Conservation (phyloP, 768 basidiomycete genomes). For the Hygrophorus pudorinus region DNA sequence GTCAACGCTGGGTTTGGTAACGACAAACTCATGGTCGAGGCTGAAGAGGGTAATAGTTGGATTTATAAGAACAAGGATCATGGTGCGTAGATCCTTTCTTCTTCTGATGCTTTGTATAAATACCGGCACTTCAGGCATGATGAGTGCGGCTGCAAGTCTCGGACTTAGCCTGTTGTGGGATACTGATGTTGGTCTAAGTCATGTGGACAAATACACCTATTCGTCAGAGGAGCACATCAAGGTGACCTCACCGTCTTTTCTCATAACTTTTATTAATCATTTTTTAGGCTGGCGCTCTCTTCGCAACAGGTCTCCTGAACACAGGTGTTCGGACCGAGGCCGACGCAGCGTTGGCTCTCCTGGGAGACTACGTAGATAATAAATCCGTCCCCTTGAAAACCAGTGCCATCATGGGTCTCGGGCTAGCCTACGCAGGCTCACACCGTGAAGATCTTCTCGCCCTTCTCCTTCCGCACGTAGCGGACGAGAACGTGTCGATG, state of each 20-base stretch:
- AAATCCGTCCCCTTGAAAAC: constrained; percentile 77
- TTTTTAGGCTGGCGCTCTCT: constrained; percentile 76
- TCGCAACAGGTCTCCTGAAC: constrained; percentile 91
- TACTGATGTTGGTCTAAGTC: constrained; percentile 84
- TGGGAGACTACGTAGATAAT: constrained; percentile 85
- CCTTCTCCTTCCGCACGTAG: constrained; percentile 70
- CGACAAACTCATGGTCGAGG: constrained; percentile 96
- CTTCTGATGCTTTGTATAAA: not conserved
- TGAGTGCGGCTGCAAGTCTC: constrained; percentile 91
- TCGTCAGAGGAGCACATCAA: constrained; percentile 96
- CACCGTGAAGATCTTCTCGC: constrained; percentile 77
- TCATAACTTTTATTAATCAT: not conserved
- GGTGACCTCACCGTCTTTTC: constrained; percentile 21
- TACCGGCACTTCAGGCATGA: constrained; percentile 56
- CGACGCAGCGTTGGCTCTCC: constrained; percentile 84
- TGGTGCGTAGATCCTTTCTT: constrained; percentile 34
- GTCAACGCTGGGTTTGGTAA: constrained; percentile 99
- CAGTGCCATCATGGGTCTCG: constrained; percentile 85
- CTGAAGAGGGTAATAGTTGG: constrained; percentile 95
- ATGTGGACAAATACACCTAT: constrained; percentile 97
- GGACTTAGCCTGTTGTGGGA: constrained; percentile 95
- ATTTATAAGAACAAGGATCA: constrained; percentile 99
- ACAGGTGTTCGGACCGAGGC: constrained; percentile 84
- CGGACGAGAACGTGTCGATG: constrained; percentile 77
- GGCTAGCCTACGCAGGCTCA: constrained; percentile 90